Conservation (phyloP, 371 early-diverging fungal species). For the Homolaphlyctis polyrhiza region DNA sequence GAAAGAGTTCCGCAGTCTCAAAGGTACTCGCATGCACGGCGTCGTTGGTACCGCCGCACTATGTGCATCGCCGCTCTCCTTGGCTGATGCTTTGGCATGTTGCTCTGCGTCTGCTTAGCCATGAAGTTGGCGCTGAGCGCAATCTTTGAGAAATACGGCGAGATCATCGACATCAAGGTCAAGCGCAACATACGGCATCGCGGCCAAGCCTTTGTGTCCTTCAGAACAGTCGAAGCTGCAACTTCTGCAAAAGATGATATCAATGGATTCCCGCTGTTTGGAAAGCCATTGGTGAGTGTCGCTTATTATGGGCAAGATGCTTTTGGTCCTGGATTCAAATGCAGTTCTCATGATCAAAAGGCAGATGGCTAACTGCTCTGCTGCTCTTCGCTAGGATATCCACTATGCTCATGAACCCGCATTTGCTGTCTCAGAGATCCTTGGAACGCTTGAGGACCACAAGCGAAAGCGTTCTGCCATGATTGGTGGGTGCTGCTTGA, state of each 20-base stretch:
- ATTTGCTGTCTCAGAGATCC: conserved; percentile 16
- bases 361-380: not conserved
- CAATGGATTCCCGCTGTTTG: conserved; percentile 54
- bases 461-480: conserved; percentile 48
- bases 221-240: conserved; percentile 56
- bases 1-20: conserved; percentile 78
- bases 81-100: not conserved
- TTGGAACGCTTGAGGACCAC: conserved; percentile 35
- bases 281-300: conserved; percentile 43
- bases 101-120: not conserved
- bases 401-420: conserved; percentile 36
- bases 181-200: conserved; percentile 64
- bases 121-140: conserved; percentile 32
- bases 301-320: not conserved
- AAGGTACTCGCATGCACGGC: conserved; percentile 38
- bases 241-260: conserved; percentile 47
- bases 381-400: conserved; percentile 23
- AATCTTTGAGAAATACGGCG: conserved; percentile 52
- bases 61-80: not conserved
- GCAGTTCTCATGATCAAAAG: not conserved
- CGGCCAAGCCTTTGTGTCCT: conserved; percentile 81
- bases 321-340: not conserved
- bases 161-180: conserved; percentile 63
- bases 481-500: too few species aligned
- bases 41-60: not conserved